Conservation (phyloP, 2,329 filamentous ascomycete species). For the Fusarium luffae region DNA sequence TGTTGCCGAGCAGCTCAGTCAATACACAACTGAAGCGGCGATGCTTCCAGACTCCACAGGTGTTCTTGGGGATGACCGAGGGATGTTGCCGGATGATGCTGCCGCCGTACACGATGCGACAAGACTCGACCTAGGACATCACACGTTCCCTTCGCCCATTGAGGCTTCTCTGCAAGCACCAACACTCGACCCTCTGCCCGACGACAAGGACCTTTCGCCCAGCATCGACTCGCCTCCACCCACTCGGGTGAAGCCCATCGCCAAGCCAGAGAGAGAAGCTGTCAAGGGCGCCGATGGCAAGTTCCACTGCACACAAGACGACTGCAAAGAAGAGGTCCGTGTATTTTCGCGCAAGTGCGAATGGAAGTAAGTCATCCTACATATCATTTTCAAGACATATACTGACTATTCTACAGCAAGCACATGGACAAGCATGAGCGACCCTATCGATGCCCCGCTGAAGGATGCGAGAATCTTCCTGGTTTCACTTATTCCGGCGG, state of each 20-base stretch:
- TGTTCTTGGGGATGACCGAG: conserved; percentile 51
- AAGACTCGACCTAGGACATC: conserved; percentile 53
- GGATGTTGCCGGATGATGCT: conserved; percentile 54
- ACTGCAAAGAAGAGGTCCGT: conserved; percentile 72
- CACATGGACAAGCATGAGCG: conserved; percentile 99
- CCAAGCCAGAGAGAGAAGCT: conserved; percentile 68
- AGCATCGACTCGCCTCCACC: conserved; percentile 49
- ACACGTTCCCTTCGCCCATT: conserved; percentile 51
- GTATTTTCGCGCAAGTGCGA: conserved; percentile 88
- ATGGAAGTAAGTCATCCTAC: conserved; percentile 80
- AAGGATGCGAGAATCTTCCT: conserved; percentile 89
- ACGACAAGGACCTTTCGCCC: conserved; percentile 52
- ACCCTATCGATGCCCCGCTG: conserved; percentile 85
- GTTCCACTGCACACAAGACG: conserved; percentile 77
- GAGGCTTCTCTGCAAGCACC: conserved; percentile 47
- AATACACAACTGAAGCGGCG: conserved; percentile 55
- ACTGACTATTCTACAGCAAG: conserved; percentile 69
- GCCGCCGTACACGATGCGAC: conserved; percentile 53
- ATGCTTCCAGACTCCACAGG: conserved; percentile 54
- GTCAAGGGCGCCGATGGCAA: conserved; percentile 77
- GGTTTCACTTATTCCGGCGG: conserved; percentile 97
- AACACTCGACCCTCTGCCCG: conserved; percentile 49
- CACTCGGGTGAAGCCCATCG: conserved; percentile 63
- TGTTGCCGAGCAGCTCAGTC: conserved; percentile 56
- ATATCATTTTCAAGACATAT: not conserved